phyloP scores from a whole-genome alignment of 352 stramenopile species.

The Phytopythium cucurbitacearum region DNA sequence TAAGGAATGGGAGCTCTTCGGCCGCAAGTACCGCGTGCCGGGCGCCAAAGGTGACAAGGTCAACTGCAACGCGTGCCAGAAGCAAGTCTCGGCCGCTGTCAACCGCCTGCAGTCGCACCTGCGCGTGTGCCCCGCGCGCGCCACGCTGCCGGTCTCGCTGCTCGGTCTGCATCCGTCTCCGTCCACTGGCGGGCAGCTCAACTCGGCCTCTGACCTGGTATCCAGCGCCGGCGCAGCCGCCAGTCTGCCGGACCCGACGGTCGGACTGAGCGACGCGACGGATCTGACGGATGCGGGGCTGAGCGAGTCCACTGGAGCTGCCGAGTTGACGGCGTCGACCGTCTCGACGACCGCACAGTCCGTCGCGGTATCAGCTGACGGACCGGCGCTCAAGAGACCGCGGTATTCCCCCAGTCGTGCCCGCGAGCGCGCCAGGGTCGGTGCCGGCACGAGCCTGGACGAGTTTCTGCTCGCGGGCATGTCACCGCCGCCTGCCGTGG shows the following conservation, averaged over 20 bases:
- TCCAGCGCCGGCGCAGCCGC: neutral
- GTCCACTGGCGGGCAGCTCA: no score
- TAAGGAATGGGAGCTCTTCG: slow-evolving; percentile 71
- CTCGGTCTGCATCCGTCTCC: neutral
- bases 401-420: slow-evolving; percentile 7
- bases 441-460: slow-evolving; percentile 9
- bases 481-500: neutral
- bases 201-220: neutral
- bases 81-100: slow-evolving; percentile 49
- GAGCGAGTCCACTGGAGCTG: neutral
- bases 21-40: slow-evolving; percentile 41
- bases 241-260: neutral
- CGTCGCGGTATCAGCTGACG: neutral
- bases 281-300: no score
- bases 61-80: slow-evolving; percentile 60
- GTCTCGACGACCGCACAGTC: slow-evolving; percentile 2
- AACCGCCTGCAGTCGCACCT: slow-evolving; percentile 68
- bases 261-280: neutral
- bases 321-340: neutral
- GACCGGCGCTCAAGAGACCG: slow-evolving; percentile 17
- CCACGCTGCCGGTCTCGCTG: slow-evolving; percentile 6
- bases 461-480: slow-evolving; percentile 8
- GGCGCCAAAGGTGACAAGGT: slow-evolving; percentile 59
- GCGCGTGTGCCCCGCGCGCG: slow-evolving; percentile 43
- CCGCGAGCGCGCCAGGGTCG: slow-evolving; percentile 3